These are phyloP conservation scores for Leccinum uliginosum DNA, from an alignment of 768 basidiomycete species.

Conservation along the genomic window DNA sequence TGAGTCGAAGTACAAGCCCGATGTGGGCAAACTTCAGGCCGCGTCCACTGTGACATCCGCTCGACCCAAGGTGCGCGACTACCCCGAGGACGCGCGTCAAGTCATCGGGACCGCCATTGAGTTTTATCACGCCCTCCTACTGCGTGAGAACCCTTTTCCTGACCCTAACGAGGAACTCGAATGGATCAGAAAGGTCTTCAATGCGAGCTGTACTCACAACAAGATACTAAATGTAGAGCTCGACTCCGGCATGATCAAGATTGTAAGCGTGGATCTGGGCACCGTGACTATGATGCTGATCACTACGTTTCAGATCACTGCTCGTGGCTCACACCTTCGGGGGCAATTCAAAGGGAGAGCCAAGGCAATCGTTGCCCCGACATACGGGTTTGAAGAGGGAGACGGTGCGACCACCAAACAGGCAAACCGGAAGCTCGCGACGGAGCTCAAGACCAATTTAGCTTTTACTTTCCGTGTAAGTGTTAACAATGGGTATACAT, in stretches of 20 bases:
- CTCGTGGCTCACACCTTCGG: not conserved
- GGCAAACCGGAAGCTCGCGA: not conserved
- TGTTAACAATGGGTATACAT: not conserved
- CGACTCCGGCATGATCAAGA: not conserved
- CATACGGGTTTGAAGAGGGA: not conserved
- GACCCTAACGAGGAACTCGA: not conserved
- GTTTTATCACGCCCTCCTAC: not conserved
- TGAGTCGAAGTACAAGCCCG: no score
- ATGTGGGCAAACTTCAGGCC: no score
- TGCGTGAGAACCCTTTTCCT: not conserved
- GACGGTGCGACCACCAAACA: not conserved
- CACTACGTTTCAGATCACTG: not conserved
- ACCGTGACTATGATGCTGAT: not conserved
- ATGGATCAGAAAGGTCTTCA: not conserved
- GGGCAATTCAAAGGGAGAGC: not conserved
- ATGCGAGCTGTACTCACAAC: not conserved
- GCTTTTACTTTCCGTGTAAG: not conserved
- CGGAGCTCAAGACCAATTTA: not conserved
- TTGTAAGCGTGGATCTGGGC: not conserved
- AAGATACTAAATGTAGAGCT: not conserved
- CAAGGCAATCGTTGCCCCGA: not conserved
- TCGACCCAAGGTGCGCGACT: not conserved
- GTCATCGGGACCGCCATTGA: not conserved
- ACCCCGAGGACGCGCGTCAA: not conserved
- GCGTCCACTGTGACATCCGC: no score